phyloP scores from a whole-genome alignment of 495 filamentous ascomycete species.

The Daldinia childiae region DNA sequence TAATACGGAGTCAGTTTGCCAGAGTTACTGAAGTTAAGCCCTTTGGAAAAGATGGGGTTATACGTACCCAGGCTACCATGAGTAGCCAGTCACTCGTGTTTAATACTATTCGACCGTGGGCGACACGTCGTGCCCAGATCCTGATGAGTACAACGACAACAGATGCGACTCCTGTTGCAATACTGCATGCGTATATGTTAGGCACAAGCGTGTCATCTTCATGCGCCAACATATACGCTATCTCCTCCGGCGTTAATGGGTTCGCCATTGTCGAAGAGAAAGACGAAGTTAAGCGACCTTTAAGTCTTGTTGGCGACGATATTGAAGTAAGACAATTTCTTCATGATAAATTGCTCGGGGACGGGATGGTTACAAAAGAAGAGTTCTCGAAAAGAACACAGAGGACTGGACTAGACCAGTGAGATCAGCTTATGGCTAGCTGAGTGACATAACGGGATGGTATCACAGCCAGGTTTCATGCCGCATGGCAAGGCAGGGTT shows the following conservation, averaged over 20 bases:
- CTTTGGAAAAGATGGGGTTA: background rate
- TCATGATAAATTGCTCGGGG: background rate
- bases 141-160: background rate
- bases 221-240: background rate
- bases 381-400: background rate
- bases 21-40: background rate
- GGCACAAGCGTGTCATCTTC: background rate
- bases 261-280: background rate
- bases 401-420: no score
- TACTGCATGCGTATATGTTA: background rate
- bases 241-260: background rate
- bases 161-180: background rate
- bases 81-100: background rate
- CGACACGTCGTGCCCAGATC: background rate
- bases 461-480: background rate
- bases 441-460: background rate
- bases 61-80: background rate
- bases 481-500: background rate
- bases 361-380: background rate
- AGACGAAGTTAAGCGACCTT: background rate
- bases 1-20: background rate
- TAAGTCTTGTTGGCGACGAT: background rate
- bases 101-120: background rate
- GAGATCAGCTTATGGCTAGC: background rate
- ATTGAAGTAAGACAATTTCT: background rate